Evolutionary conservation across 306 rosid species (phyloP), one percentile per base, ranked within the genome.

Genomic region (Rosa rugosa): DNA sequence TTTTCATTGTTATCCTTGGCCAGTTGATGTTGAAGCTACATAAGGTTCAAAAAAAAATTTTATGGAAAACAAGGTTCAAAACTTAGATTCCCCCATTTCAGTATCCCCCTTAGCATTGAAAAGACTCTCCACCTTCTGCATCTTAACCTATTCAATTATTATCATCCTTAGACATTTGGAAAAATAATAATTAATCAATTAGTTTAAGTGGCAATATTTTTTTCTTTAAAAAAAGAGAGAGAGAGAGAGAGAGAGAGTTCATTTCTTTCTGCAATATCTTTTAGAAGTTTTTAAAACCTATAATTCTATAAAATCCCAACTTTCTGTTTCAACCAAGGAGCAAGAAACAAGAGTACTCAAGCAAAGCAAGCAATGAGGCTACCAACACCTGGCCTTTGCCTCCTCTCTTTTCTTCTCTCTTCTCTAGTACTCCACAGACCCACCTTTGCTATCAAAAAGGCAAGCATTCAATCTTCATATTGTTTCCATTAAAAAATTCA

Each of bases 381-480:
- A 11, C 71, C 74, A 60, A 56, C 78, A 68, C 27, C 84, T 40
- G 27, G 81, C 82, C 49, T 63, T 75, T 50, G 25, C 47, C 86
- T 88, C 66, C 80, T 84, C 41, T 53, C 40, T 51, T 63, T 82
- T 69, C 86, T 85, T 81, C 68, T 85, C 75, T 70, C 80, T 67
- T 81, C 67, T 75, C 75, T 83, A 2, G 73, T 80, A 13, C 78
- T 86, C 40, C 84, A 53, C 50, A 80, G n/a, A 22, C 85, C 91
- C 69, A 64, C 77, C 76, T 81, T 80, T 77, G 92, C 97, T 60
- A 45, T 76, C 6, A 84, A 89, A 89, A 88, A 84, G 94, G 98
- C 91, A 18, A 85, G 65, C 86, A 87, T 76, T 25, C 45, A n/a
- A n/a, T 74, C 54, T 59, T 47, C 38, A 16, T 62, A 11, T 68